phyloP scores from a whole-genome alignment of 2,329 filamentous ascomycete genomes.

The Colletotrichum limetticola region DNA sequence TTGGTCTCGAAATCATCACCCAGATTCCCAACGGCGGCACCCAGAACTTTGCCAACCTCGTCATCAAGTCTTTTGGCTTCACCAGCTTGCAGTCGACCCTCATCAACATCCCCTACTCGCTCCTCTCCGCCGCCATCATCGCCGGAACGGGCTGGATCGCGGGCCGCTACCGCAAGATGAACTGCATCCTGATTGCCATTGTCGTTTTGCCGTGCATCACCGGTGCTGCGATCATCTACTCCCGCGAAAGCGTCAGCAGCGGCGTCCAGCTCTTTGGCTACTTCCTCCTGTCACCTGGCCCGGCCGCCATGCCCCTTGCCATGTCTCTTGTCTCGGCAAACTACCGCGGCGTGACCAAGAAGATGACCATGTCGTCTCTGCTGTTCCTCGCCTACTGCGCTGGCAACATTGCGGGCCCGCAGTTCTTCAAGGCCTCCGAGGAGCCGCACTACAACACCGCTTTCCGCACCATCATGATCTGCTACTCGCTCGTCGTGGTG shows the following conservation, averaged over 20 bases:
- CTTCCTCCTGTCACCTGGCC: conserved; percentile 65
- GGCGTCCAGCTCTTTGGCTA: conserved; percentile 66
- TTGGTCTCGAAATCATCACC: conserved; percentile 61
- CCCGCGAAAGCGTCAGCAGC: conserved; percentile 50
- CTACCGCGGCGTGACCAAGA: conserved; percentile 68
- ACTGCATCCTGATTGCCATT: conserved; percentile 61
- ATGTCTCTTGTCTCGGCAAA: conserved; percentile 67
- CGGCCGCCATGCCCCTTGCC: conserved; percentile 63
- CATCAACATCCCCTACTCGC: conserved; percentile 68
- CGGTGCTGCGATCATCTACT: conserved; percentile 65
- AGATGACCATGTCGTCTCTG: conserved; percentile 67
- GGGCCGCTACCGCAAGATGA: conserved; percentile 60
- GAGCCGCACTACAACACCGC: conserved; percentile 64
- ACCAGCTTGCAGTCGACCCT: conserved; percentile 64
- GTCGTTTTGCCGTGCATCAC: conserved; percentile 62
- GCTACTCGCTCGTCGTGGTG: conserved; percentile 61
- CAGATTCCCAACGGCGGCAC: conserved; percentile 73
- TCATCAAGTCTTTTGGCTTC: conserved; percentile 67
- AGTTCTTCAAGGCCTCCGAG: conserved; percentile 62
- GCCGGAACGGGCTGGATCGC: conserved; percentile 61
- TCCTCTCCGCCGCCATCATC: conserved; percentile 61
- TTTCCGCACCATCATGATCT: conserved; percentile 66
- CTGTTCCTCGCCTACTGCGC: conserved; percentile 66
- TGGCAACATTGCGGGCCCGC: conserved; percentile 67
- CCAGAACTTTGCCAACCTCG: conserved; percentile 67